Evolutionary conservation across 2,329 filamentous ascomycete genomes (phyloP).

Genomic region (Beauveria varroae): DNA sequence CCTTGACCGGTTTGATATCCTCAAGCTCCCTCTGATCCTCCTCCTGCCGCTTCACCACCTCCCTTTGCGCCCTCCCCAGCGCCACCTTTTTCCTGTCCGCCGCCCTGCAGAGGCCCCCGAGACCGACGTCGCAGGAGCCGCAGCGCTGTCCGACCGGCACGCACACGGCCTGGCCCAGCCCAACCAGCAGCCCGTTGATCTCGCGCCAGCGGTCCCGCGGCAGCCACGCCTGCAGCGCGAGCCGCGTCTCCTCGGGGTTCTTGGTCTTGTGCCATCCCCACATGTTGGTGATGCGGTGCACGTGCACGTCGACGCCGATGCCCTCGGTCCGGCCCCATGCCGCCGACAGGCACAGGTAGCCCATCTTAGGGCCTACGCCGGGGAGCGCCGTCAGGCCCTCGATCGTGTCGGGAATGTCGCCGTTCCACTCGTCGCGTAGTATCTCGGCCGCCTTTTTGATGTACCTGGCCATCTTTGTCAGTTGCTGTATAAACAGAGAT

Average conservation of each 20-base stretch:
- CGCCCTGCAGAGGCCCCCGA: conserved; percentile 66
- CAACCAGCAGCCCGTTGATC: conserved; percentile 84
- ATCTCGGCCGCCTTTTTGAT: conserved; percentile 70
- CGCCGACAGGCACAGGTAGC: conserved; percentile 75
- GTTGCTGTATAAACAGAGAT: not conserved
- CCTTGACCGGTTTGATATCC: conserved; percentile 17
- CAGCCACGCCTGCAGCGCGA: conserved; percentile 71
- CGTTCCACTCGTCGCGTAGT: conserved; percentile 59
- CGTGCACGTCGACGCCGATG: conserved; percentile 91
- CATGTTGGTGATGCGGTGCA: conserved; percentile 88
- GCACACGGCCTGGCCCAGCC: conserved; percentile 81
- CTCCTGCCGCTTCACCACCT: conserved; percentile 17
- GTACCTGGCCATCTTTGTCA: conserved; percentile 28
- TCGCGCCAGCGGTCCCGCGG: conserved; percentile 82
- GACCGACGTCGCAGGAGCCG: conserved; percentile 76
- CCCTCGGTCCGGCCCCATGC: conserved; percentile 59
- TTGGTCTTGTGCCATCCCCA: conserved; percentile 87
- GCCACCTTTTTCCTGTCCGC: conserved; percentile 59
- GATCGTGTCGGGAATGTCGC: conserved; percentile 75
- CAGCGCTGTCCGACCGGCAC: conserved; percentile 72
- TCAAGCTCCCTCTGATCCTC: conserved; percentile 15
- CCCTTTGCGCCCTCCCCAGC: conserved; percentile 1
- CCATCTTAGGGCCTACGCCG: conserved; percentile 93
- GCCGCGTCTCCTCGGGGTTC: conserved; percentile 74
- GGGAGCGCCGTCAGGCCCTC: conserved; percentile 69